These are phyloP conservation scores for Boletus sensibilis DNA, from an alignment of 768 basidiomycete species.

Conservation along the genomic window DNA sequence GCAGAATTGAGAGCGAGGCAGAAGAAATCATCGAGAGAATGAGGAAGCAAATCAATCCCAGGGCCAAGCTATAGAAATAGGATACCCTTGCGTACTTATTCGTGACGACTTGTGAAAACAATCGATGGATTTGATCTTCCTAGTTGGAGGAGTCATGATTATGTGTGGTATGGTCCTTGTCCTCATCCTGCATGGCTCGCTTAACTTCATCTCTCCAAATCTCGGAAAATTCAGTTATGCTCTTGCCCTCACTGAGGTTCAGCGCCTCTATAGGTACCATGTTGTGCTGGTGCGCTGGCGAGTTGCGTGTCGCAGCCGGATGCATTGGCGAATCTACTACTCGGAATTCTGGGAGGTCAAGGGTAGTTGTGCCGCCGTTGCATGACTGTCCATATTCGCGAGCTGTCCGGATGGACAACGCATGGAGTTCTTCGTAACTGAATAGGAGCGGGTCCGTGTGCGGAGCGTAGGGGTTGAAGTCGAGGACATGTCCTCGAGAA, in stretches of 20 bases:
- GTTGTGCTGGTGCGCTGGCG: slow-evolving; percentile 79
- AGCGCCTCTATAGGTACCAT: slow-evolving; percentile 91
- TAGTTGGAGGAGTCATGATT: background rate
- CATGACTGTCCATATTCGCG: background rate
- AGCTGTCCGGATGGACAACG: slow-evolving; percentile 28
- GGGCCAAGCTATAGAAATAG: slow-evolving; percentile 21
- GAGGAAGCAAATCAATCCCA: slow-evolving; percentile 22
- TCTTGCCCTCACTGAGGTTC: slow-evolving; percentile 70
- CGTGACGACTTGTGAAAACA: background rate
- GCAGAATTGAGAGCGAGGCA: slow-evolving; percentile 69
- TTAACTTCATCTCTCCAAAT: slow-evolving; percentile 57
- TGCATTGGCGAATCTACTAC: slow-evolving; percentile 76
- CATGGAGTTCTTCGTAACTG: slow-evolving; percentile 70
- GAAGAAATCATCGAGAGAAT: slow-evolving; percentile 62
- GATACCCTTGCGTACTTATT: slow-evolving; percentile 3
- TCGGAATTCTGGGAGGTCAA: slow-evolving; percentile 44
- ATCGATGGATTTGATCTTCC: background rate
- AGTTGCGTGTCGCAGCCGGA: slow-evolving; percentile 62
- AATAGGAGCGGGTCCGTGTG: slow-evolving; percentile 89
- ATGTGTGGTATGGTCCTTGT: background rate
- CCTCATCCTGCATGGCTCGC: slow-evolving; percentile 28
- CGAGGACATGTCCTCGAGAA: slow-evolving; percentile 73
- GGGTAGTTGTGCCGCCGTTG: background rate
- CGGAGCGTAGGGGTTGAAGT: slow-evolving; percentile 86
- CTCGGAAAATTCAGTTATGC: slow-evolving; percentile 71